A percentile compares a stretch with the other conserved stretches of the same genome.
These are phyloP conservation scores for Corniculantispora saksenae DNA, from an alignment of 2,329 filamentous ascomycete species.

Conservation along the genomic window DNA sequence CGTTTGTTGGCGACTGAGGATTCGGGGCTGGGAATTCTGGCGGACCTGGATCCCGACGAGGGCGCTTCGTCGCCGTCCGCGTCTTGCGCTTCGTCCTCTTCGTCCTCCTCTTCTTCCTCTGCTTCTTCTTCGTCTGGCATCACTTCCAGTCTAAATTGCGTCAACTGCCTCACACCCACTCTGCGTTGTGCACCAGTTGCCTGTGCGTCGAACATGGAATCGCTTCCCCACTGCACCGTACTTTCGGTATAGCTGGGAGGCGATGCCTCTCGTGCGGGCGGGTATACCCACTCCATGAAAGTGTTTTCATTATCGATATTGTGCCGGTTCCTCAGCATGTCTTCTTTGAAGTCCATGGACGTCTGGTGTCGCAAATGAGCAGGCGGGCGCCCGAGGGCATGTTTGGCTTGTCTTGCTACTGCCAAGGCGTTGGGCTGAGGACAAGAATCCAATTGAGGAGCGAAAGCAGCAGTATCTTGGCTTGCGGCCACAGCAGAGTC, in stretches of 20 bases:
- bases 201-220: conserved; percentile 8
- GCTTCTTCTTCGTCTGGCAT: conserved; percentile 11
- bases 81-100: conserved; percentile 7
- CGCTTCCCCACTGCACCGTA: conserved; percentile 12
- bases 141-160: conserved; percentile 9
- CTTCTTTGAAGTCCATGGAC: conserved; percentile 14
- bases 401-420: neutral
- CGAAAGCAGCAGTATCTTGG: neutral
- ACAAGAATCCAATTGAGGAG: neutral
- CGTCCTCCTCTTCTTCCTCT: conserved; percentile 7
- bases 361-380: conserved; percentile 13
- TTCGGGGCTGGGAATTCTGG: neutral
- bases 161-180: conserved; percentile 11
- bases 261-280: neutral
- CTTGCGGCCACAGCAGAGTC: neutral
- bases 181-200: neutral
- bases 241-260: neutral
- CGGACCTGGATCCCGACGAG: conserved; percentile 1
- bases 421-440: neutral
- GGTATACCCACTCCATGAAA: conserved; percentile 14
- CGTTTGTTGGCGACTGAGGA: conserved; percentile 4
- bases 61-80: neutral
- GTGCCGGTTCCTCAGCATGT: conserved; percentile 2
- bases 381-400: neutral
- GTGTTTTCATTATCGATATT: conserved; percentile 5